Conservation (phyloP, 2,329 filamentous ascomycete genomes). For the Trichoderma guizhouense region DNA sequence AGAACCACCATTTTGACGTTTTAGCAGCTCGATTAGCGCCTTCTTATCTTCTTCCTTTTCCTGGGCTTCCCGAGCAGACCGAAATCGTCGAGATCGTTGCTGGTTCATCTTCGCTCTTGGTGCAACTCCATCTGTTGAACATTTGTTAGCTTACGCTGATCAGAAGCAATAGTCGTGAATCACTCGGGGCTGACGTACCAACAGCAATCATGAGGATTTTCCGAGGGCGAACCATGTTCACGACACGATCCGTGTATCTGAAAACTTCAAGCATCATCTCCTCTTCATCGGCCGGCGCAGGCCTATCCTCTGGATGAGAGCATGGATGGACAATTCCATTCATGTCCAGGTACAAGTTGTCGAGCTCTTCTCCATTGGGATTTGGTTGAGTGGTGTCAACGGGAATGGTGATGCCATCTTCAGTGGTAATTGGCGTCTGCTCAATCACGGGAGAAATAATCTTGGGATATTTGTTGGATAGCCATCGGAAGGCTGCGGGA, state of each 20-base stretch:
- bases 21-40: conserved; percentile 80
- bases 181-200: conserved; percentile 47
- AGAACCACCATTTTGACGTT: conserved; percentile 68
- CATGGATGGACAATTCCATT: conserved; percentile 99
- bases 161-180: neutral
- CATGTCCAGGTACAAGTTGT: conserved; percentile 98
- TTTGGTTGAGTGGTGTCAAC: conserved; percentile 82
- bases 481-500: conserved; percentile 91
- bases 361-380: conserved; percentile 95
- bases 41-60: conserved; percentile 91
- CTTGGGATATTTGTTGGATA: conserved; percentile 95
- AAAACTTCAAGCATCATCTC: conserved; percentile 99
- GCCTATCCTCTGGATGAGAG: conserved; percentile 91
- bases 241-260: conserved; percentile 95
- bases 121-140: conserved; percentile 78
- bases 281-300: conserved; percentile 87
- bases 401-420: conserved; percentile 77
- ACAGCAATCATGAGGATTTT: conserved; percentile 98
- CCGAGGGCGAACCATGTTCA: conserved; percentile 96
- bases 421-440: conserved; percentile 73
- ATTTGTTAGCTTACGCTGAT: neutral
- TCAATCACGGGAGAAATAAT: conserved; percentile 91
- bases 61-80: conserved; percentile 87
- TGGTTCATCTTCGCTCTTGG: conserved; percentile 99
- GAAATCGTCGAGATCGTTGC: conserved; percentile 92